Conservation (phyloP, 2,329 filamentous ascomycete species). For the Rosellinia necatrix region DNA sequence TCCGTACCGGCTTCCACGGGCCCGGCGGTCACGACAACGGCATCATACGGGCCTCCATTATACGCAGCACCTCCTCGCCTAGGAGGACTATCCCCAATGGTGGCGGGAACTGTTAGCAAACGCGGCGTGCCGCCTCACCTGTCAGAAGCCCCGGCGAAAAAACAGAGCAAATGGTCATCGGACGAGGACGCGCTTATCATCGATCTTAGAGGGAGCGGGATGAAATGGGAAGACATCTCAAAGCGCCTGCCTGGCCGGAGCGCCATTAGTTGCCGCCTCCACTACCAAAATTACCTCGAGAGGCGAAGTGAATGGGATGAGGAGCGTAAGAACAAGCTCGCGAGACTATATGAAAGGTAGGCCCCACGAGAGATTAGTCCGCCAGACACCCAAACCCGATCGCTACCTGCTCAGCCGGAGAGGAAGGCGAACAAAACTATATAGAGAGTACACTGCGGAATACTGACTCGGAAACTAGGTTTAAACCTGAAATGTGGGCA, state of each 20-base stretch:
- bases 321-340: constrained; percentile 95
- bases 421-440: background rate
- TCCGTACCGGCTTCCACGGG: constrained; percentile 44
- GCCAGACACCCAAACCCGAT: constrained; percentile 9
- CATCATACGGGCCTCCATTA: constrained; percentile 34
- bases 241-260: constrained; percentile 88
- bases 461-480: constrained; percentile 59
- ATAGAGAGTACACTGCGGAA: constrained; percentile 5
- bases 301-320: constrained; percentile 94
- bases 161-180: constrained; percentile 94
- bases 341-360: constrained; percentile 92
- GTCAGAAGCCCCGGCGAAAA: constrained; percentile 77
- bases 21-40: constrained; percentile 44
- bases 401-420: background rate
- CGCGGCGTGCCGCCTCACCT: constrained; percentile 60
- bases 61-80: constrained; percentile 34
- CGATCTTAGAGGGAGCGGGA: constrained; percentile 83
- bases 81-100: constrained; percentile 41
- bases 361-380: constrained; percentile 37
- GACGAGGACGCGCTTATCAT: constrained; percentile 95
- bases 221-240: constrained; percentile 99
- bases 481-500: constrained; percentile 98
- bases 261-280: constrained; percentile 89
- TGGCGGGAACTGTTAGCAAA: constrained; percentile 44
- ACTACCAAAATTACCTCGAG: constrained; percentile 98